These are phyloP conservation scores for Gnomoniopsis smithogilvyi DNA, from an alignment of 2,329 filamentous ascomycete species.

Conservation along the genomic window DNA sequence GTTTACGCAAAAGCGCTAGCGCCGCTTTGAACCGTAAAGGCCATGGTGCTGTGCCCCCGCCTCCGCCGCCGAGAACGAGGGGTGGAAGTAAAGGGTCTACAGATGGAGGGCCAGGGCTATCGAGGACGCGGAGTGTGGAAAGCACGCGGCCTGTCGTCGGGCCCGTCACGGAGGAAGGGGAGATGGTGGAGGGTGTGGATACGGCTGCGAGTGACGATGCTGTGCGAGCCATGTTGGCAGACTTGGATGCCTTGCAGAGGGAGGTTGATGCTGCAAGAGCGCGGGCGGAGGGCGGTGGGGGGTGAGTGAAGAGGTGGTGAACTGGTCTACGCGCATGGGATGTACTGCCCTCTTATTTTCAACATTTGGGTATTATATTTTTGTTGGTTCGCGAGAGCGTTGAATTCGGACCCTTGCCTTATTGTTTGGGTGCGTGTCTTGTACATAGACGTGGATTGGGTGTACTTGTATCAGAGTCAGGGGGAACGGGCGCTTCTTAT, in stretches of 20 bases:
- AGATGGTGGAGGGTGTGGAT: constrained; percentile 28
- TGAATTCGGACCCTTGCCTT: no score
- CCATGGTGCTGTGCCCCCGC: constrained; percentile 40
- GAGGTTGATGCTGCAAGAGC: constrained; percentile 69
- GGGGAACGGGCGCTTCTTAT: no score
- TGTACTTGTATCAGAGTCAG: no score
- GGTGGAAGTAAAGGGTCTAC: constrained; percentile 44
- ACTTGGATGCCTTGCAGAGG: constrained; percentile 67
- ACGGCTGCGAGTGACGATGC: constrained; percentile 29
- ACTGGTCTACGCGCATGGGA: no score
- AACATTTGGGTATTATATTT: no score
- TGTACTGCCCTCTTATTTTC: no score
- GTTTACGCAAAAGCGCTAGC: constrained; percentile 23
- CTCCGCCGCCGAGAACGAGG: constrained; percentile 44
- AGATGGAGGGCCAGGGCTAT: constrained; percentile 27
- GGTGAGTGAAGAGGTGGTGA: constrained; percentile 4
- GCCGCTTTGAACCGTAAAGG: constrained; percentile 40
- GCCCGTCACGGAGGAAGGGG: constrained; percentile 18
- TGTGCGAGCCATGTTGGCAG: constrained; percentile 63
- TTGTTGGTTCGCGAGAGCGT: no score
- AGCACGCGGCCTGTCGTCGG: constrained; percentile 21
- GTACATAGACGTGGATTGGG: no score
- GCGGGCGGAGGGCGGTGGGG: constrained; percentile 29
- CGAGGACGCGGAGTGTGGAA: constrained; percentile 31
- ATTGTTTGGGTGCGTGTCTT: no score